phyloP scores from a whole-genome alignment of 306 rosid genomes.

The Cicer pinnatifidum region DNA sequence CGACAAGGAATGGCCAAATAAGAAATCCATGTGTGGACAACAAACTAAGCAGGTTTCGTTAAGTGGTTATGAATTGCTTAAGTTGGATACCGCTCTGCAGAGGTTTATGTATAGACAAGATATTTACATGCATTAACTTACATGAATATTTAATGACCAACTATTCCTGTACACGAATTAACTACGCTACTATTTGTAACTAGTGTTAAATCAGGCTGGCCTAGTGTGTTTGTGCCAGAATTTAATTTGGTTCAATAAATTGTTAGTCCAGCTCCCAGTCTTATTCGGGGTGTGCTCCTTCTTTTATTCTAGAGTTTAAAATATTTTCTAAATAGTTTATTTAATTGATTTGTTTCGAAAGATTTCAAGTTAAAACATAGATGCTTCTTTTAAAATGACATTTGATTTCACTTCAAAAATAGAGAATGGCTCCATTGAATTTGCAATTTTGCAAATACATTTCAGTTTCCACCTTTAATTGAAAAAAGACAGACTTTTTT shows the following conservation, averaged over 20 bases:
- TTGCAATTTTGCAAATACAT: neutral
- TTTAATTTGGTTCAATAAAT: neutral
- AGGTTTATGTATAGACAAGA: neutral
- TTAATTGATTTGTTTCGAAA: neutral
- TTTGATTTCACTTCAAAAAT: constrained; percentile 10
- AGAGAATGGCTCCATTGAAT: neutral
- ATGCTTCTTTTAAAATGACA: neutral
- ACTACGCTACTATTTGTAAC: neutral
- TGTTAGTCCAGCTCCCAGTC: neutral
- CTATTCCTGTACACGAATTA: constrained; percentile 28
- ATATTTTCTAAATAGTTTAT: neutral
- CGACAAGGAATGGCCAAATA: constrained; percentile 1
- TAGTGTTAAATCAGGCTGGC: constrained; percentile 6
- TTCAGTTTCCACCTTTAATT: neutral
- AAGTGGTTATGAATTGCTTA: neutral
- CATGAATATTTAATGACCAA: constrained; percentile 4
- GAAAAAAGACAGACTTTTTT: neutral
- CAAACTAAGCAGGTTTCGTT: neutral
- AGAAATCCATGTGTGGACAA: constrained; percentile 2
- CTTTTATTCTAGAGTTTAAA: neutral
- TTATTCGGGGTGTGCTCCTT: neutral
- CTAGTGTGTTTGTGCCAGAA: neutral
- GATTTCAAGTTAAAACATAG: neutral
- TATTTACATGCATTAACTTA: neutral
- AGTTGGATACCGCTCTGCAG: constrained; percentile 4